These are phyloP conservation scores for Tripterygium wilfordii DNA, from an alignment of 177 flowering plant genomes.

Conservation along the genomic window DNA sequence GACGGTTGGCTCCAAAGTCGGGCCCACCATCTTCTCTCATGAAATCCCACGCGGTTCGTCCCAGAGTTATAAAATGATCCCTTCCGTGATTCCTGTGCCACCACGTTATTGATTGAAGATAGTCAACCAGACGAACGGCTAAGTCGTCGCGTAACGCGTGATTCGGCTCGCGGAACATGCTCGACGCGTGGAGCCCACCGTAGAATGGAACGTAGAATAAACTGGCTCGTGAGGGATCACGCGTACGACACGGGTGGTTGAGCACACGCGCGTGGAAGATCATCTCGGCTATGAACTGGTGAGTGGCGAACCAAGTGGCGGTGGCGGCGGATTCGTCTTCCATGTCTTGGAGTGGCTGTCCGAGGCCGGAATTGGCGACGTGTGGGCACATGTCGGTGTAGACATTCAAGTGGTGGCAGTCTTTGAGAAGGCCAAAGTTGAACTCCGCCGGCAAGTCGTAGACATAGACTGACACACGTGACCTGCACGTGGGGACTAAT, in stretches of 20 bases:
- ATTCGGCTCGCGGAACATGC: conserved; percentile 51
- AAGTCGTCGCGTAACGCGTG: conserved; percentile 31
- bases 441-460: conserved; percentile 49
- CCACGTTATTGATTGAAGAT: conserved; percentile 23
- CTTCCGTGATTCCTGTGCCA: conserved; percentile 35
- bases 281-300: conserved; percentile 68
- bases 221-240: conserved; percentile 31
- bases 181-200: conserved; percentile 63
- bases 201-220: conserved; percentile 67
- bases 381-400: conserved; percentile 67
- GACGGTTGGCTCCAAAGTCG: conserved; percentile 42
- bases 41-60: conserved; percentile 66
- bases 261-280: conserved; percentile 59
- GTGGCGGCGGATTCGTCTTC: not conserved
- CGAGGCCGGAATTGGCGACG: conserved; percentile 55
- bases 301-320: conserved; percentile 47
- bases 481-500: not conserved
- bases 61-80: conserved; percentile 56
- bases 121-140: conserved; percentile 29
- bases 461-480: conserved; percentile 24
- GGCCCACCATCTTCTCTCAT: conserved; percentile 25
- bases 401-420: conserved; percentile 43
- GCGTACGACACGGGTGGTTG: conserved; percentile 55
- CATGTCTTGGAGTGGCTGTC: conserved; percentile 29
- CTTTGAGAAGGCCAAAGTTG: conserved; percentile 40